Evolutionary conservation across 179 eudicot species (phyloP).

Genomic region (Silene noctiflora): DNA sequence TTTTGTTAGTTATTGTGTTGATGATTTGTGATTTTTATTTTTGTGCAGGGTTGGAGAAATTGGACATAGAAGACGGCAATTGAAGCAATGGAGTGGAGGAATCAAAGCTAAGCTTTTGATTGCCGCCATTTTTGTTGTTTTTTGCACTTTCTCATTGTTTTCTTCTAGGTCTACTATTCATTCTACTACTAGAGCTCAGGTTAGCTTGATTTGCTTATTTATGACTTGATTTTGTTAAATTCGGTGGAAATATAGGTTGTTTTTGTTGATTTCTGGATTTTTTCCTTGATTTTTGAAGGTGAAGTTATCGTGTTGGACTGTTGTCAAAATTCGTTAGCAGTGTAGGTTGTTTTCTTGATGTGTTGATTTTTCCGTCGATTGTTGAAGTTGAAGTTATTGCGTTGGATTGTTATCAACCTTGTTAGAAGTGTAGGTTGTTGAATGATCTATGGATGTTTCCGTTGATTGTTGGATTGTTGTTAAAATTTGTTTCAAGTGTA

Average conservation of each 20-base stretch:
- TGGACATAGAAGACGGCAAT: constrained; percentile 38
- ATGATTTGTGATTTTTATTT: background rate
- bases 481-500: background rate
- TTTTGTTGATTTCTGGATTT: background rate
- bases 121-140: constrained; percentile 48
- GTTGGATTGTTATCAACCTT: background rate
- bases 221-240: background rate
- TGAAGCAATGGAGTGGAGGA: constrained; percentile 50
- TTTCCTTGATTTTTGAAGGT: background rate
- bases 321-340: background rate
- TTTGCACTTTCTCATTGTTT: constrained; percentile 50
- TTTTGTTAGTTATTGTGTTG: background rate
- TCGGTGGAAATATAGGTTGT: background rate
- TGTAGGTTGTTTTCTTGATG: background rate
- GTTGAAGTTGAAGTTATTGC: background rate
- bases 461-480: background rate
- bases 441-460: background rate
- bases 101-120: constrained; percentile 44
- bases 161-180: constrained; percentile 38
- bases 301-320: background rate
- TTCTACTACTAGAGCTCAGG: constrained; percentile 39
- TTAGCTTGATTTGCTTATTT: constrained; percentile 15
- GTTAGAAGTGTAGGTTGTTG: background rate
- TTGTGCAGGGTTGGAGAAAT: constrained; percentile 30
- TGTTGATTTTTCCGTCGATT: background rate